Evolutionary conservation across 768 basidiomycete species (phyloP).

Genomic region (Tephrocybe sp.): DNA sequence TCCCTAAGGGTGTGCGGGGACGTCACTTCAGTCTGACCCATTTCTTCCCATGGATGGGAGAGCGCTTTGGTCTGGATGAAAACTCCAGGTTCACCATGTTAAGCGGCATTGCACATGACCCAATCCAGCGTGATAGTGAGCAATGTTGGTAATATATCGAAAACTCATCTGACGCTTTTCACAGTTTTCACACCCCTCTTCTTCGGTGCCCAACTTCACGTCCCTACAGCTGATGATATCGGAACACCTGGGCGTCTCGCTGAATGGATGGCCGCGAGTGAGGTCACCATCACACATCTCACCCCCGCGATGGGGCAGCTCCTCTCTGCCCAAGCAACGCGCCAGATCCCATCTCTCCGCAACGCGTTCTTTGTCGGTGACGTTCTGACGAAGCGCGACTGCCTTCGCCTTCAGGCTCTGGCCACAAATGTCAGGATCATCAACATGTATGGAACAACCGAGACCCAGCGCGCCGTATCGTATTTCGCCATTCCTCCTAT

Average conservation of each 20-base stretch:
- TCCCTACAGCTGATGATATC: constrained; percentile 96
- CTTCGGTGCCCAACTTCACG: constrained; percentile 92
- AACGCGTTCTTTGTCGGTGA: constrained; percentile 99
- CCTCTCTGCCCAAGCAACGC: constrained; percentile 75
- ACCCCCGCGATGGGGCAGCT: constrained; percentile 99
- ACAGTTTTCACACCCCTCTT: constrained; percentile 98
- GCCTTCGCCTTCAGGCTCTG: constrained; percentile 88
- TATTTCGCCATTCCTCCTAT: constrained; percentile 93
- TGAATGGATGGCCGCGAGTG: constrained; percentile 95
- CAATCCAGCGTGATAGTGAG: constrained; percentile 98
- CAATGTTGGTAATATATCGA: constrained; percentile 14
- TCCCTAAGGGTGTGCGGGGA: constrained; percentile 97
- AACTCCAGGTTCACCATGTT: constrained; percentile 95
- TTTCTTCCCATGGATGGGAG: constrained; percentile 99
- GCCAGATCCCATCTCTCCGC: constrained; percentile 82
- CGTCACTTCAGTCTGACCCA: constrained; percentile 96
- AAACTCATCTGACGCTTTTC: constrained; percentile 2
- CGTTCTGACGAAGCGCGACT: constrained; percentile 96
- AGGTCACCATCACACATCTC: constrained; percentile 94
- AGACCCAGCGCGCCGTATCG: constrained; percentile 98
- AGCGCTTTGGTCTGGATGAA: constrained; percentile 73
- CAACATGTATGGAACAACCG: constrained; percentile 99
- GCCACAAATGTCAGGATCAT: constrained; percentile 92
- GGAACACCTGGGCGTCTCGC: constrained; percentile 95
- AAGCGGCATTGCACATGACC: constrained; percentile 98